Conservation (phyloP, 805 yeast species). For the Zygosaccharomyces bailii region DNA sequence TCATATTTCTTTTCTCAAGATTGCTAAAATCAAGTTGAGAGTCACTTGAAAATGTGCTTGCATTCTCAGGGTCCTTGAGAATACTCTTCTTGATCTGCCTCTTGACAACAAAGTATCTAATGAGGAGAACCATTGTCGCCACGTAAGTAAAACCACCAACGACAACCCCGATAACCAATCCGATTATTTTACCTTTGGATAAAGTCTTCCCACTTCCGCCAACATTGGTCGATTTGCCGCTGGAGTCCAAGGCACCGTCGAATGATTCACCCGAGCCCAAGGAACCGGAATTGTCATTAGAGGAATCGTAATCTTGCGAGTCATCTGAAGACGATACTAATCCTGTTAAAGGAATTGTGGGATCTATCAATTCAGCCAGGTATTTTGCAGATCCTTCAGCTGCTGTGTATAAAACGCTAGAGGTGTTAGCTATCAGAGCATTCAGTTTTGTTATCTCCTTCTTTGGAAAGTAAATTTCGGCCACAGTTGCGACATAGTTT, state of each 20-base stretch:
- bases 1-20: conserved; percentile 17
- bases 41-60: conserved; percentile 17
- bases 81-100: conserved; percentile 19
- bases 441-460: conserved; percentile 48
- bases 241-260: conserved; percentile 17
- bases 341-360: conserved; percentile 31
- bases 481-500: conserved; percentile 78
- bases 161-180: conserved; percentile 79
- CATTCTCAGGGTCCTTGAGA: conserved; percentile 22
- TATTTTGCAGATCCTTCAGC: conserved; percentile 51
- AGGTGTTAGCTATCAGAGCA: conserved; percentile 48
- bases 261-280: conserved; percentile 7
- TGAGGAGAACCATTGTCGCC: conserved; percentile 53
- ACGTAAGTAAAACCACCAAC: conserved; percentile 70
- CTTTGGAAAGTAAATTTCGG: conserved; percentile 78
- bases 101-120: conserved; percentile 48
- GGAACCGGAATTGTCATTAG: conserved; percentile 16
- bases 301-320: conserved; percentile 64
- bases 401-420: conserved; percentile 60
- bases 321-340: conserved; percentile 44
- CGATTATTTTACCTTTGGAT: conserved; percentile 53
- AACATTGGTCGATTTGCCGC: conserved; percentile 26
- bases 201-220: conserved; percentile 23
- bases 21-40: conserved; percentile 10
- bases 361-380: conserved; percentile 69